These are phyloP conservation scores for Trichoderma aggressivum DNA, from an alignment of 2,329 filamentous ascomycete genomes.

Conservation along the genomic window DNA sequence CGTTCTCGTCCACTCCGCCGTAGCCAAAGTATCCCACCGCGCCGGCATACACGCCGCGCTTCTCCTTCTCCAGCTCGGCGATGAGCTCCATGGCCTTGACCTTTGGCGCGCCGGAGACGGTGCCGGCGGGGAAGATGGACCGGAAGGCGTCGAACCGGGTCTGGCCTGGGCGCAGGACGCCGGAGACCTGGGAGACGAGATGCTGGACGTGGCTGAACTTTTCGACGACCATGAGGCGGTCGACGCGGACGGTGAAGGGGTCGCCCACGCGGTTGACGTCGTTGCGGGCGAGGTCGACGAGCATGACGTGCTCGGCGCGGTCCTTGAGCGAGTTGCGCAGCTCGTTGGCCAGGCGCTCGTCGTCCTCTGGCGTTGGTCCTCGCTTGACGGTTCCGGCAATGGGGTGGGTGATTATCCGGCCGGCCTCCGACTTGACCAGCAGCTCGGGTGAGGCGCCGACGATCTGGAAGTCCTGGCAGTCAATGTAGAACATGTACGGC, in stretches of 20 bases:
- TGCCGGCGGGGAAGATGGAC: conserved; percentile 94
- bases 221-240: conserved; percentile 90
- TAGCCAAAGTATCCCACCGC: conserved; percentile 98
- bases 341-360: conserved; percentile 73
- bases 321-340: conserved; percentile 78
- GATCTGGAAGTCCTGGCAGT: conserved; percentile 89
- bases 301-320: conserved; percentile 49
- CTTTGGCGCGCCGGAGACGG: conserved; percentile 92
- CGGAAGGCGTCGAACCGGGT: conserved; percentile 94
- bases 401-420: conserved; percentile 89
- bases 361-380: conserved; percentile 75
- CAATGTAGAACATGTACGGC: conserved; percentile 94
- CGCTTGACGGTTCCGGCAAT: conserved; percentile 95
- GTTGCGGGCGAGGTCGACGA: conserved; percentile 93
- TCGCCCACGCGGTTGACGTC: conserved; percentile 96
- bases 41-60: conserved; percentile 91
- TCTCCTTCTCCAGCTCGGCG: conserved; percentile 88
- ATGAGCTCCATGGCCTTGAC: conserved; percentile 97
- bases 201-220: conserved; percentile 97
- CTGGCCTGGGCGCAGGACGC: conserved; percentile 76
- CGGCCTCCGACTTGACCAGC: conserved; percentile 83
- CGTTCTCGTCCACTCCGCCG: conserved; percentile 63
- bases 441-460: conserved; percentile 93
- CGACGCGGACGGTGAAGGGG: conserved; percentile 82
- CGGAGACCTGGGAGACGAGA: conserved; percentile 91